Conservation (phyloP, 352 stramenopile genomes). For the Pythium utonaiense region DNA sequence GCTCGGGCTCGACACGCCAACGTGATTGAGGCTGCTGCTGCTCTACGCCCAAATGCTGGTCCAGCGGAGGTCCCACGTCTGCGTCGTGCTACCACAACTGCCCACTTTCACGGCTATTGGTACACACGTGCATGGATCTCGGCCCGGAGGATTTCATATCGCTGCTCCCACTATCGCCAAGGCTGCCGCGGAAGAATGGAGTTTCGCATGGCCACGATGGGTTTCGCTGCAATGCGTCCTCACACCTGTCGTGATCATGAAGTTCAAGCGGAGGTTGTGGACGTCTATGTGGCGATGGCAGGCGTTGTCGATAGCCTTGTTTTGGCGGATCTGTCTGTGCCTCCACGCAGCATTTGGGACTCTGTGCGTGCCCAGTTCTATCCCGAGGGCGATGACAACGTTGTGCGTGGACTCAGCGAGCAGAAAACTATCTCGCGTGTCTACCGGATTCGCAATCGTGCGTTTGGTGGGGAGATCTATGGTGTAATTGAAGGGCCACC, state of each 20-base stretch:
- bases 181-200: conserved; percentile 4
- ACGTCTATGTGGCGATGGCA: conserved; percentile 1
- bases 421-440: conserved; percentile 7
- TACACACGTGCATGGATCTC: conserved; percentile 7
- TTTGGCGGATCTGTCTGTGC: not conserved
- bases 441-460: not conserved
- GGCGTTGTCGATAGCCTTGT: not conserved
- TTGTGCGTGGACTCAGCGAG: not conserved
- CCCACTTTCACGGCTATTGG: not conserved
- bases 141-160: not conserved
- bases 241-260: conserved; percentile 10
- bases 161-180: conserved; percentile 6
- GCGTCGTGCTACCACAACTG: no score
- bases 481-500: conserved; percentile 10
- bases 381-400: not conserved
- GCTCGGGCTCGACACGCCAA: no score
- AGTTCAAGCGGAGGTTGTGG: not conserved
- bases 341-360: not conserved
- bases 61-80: no score
- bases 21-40: no score
- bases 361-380: conserved; percentile 2
- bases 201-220: not conserved
- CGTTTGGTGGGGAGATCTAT: conserved; percentile 5
- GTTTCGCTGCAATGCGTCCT: not conserved
- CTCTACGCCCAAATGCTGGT: no score